Evolutionary conservation across 805 yeast genomes (phyloP).

Genomic region (Dipodascus geniculatus): DNA sequence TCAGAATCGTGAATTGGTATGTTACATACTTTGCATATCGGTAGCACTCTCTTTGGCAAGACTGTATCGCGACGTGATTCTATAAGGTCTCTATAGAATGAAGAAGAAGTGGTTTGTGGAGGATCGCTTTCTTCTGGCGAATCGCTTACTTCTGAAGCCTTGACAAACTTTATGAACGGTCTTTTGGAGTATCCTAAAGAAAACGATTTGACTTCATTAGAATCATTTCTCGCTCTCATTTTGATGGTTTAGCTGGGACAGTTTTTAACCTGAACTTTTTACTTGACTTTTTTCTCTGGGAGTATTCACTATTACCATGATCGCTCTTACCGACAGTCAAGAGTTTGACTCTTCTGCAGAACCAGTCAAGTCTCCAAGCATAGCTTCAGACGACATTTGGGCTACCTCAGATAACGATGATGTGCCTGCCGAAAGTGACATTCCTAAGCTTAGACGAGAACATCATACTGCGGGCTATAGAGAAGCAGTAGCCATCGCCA

Average conservation of each 20-base stretch:
- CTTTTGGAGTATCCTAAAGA: background rate
- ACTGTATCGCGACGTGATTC: background rate
- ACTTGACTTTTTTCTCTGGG: too few species aligned
- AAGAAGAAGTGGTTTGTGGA: background rate
- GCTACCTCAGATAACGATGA: background rate
- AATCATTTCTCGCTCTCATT: background rate
- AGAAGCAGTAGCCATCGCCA: constrained; percentile 62
- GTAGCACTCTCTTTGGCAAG: background rate
- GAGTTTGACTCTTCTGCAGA: too few species aligned
- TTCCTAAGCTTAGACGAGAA: constrained; percentile 28
- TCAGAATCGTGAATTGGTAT: background rate
- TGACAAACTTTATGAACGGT: background rate
- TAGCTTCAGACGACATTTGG: constrained; percentile 1
- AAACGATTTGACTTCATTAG: background rate
- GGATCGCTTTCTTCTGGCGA: background rate
- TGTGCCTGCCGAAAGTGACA: constrained; percentile 8
- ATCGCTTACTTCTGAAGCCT: background rate
- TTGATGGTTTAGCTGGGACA: background rate
- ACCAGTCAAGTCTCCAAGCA: background rate
- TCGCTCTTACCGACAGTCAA: too few species aligned
- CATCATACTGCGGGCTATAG: constrained; percentile 76
- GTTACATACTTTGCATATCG: background rate
- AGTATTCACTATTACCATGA: background rate
- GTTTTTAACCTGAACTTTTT: too few species aligned
- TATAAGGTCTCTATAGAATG: background rate